Evolutionary conservation across 345 rosid species (phyloP).

Genomic region (Salix koriyanagi): DNA sequence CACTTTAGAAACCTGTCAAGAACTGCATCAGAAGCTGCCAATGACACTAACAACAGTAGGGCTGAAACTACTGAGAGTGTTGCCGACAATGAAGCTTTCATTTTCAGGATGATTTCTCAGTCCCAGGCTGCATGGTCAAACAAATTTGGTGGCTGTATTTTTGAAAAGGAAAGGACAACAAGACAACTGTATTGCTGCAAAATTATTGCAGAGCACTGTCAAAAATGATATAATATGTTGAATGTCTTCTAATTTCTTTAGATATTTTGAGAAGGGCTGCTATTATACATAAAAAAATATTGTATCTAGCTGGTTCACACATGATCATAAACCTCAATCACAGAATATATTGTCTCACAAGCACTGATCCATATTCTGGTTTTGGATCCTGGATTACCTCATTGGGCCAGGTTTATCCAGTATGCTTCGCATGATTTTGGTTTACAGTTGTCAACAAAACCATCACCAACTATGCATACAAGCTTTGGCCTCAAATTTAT

Average conservation of each 20-base stretch:
- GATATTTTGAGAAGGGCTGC: not conserved
- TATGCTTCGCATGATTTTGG: not conserved
- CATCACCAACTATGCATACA: not conserved
- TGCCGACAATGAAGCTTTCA: not conserved
- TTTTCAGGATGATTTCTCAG: not conserved
- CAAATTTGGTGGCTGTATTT: not conserved
- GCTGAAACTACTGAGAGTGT: not conserved
- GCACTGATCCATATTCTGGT: too few species aligned
- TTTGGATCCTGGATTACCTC: too few species aligned
- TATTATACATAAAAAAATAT: not conserved
- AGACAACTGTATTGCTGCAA: not conserved
- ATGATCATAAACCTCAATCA: not conserved
- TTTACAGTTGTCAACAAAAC: not conserved
- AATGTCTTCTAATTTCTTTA: not conserved
- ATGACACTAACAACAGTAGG: not conserved
- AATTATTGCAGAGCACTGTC: not conserved
- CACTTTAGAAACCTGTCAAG: not conserved
- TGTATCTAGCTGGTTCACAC: not conserved
- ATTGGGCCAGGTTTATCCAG: too few species aligned
- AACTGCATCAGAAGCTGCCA: not conserved
- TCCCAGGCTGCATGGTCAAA: not conserved
- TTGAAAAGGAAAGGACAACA: not conserved
- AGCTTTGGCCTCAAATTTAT: not conserved
- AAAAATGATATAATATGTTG: not conserved
- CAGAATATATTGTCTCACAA: not conserved